Conservation (phyloP, 2,329 filamentous ascomycete species). For the Stylonectria norvegica region DNA sequence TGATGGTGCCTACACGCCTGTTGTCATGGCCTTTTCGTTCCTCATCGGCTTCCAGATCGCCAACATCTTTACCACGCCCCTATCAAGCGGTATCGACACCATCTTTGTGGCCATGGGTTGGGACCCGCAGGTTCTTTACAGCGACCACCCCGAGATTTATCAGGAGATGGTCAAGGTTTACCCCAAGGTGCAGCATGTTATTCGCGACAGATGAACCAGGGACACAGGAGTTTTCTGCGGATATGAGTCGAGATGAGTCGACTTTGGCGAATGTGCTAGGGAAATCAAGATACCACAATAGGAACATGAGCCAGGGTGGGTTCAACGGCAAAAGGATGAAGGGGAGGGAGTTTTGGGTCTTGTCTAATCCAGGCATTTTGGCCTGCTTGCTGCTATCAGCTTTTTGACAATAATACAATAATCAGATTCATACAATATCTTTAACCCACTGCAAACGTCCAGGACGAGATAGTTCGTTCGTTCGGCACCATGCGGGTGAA, state of each 20-base stretch:
- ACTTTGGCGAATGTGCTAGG: background rate
- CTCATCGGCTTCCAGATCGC: conserved; percentile 86
- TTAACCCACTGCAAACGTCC: too few relatives aligned
- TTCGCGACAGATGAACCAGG: conserved; percentile 41
- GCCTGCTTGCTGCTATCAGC: too few relatives aligned
- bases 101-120: conserved; percentile 78
- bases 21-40: conserved; percentile 82
- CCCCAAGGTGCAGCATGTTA: conserved; percentile 75
- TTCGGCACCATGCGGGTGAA: too few relatives aligned
- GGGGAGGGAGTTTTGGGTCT: background rate
- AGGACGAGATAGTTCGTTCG: too few relatives aligned
- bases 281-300: background rate
- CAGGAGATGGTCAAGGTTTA: conserved; percentile 76
- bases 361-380: too few relatives aligned
- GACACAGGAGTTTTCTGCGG: too few relatives aligned
- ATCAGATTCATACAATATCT: too few relatives aligned
- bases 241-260: conserved; percentile 26
- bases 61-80: conserved; percentile 83
- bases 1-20: conserved; percentile 64
- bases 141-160: conserved; percentile 80
- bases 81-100: conserved; percentile 85
- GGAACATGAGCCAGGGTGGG: background rate
- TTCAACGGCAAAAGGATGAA: background rate
- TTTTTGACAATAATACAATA: too few relatives aligned
- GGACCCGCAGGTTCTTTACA: conserved; percentile 70